Evolutionary conservation across 441 rosid genomes (phyloP).

Genomic region (Rhodomyrtus psidioides): DNA sequence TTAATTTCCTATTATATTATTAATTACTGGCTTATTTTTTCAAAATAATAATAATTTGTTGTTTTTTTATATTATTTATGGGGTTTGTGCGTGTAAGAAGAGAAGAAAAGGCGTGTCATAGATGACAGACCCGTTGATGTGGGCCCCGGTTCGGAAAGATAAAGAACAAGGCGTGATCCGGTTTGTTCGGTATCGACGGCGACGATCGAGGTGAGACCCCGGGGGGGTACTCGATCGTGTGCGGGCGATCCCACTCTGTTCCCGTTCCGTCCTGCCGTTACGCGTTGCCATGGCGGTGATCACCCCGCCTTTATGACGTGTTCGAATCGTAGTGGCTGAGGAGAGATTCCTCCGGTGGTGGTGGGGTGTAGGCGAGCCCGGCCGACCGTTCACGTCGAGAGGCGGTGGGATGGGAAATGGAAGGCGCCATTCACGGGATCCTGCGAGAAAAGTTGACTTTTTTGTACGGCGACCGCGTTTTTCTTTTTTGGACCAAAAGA

Average conservation of each 20-base stretch:
- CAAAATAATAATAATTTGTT: neutral
- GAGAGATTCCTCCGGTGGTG: neutral
- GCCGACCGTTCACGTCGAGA: neutral
- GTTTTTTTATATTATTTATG: too few species aligned
- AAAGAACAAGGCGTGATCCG: neutral
- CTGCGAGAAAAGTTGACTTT: neutral
- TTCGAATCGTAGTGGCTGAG: neutral
- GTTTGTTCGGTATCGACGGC: neutral
- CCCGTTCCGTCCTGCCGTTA: neutral
- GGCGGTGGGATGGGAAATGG: neutral
- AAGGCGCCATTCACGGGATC: neutral
- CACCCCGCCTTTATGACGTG: fast-evolving
- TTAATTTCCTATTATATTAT: neutral
- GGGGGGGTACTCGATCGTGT: neutral
- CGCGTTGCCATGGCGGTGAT: neutral
- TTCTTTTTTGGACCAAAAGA: neutral
- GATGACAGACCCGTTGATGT: neutral
- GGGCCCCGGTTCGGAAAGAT: constrained; percentile 1
- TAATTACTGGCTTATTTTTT: neutral
- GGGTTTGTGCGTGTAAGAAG: neutral
- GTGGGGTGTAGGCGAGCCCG: neutral
- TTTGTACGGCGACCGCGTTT: neutral
- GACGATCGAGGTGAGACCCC: neutral
- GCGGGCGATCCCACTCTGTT: fast-evolving
- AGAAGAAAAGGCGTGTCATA: neutral